Base-by-base conservation (phyloP, 1,284 basidiomycete species). In the Sporisorium scitamineum region DNA sequence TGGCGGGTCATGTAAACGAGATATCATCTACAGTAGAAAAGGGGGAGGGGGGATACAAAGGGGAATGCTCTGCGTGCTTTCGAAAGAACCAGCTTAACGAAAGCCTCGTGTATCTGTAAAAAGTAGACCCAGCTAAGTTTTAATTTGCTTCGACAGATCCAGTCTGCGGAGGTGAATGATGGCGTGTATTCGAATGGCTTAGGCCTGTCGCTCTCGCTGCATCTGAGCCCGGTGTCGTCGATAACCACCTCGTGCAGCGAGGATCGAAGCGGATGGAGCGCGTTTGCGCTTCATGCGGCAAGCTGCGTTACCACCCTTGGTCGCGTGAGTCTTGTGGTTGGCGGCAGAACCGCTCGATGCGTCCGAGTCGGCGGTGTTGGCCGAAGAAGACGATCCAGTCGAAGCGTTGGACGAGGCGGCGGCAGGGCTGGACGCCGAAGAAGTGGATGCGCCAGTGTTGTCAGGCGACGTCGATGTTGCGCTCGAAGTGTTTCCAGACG, bases 241-340 rank as follows among this genome's bases (percentile, higher is more conserved):
- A 14, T 52, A 71, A 41, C 62, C 41, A 18, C 44, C 56, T 5
- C 69, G 62, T 5, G 63, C 63, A 5, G 69, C 69, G 5, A 71
- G 59, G 9, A 61, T 8, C 16, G 69, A 71, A 4, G 32, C 51
- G 13, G 42, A 44, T 5, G 63, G 63, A 20, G 59, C 59, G n/a
- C 52, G 59, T 24, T 63, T 63, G 26, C 55, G 57, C 58, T 70
- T 65, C 54, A 65, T 57, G 7, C 69, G 54, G 39, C 69, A 65
- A 29, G 41, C 26, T 37, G 27, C 39, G 39, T 42, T 42, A 34
- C 34, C n/a, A 34, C 34, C 37, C 20, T 58, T 63, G 16, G 55
- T 26, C 3, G 59, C 39, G 45, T 70, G 58, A 16, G 27, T 61
- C 20, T 58, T 56, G 44, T 47, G 58, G n/a, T 24, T 48, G 39